These are phyloP conservation scores for Fusarium nisikadoi DNA, from an alignment of 2,329 filamentous ascomycete species.

Conservation along the genomic window DNA sequence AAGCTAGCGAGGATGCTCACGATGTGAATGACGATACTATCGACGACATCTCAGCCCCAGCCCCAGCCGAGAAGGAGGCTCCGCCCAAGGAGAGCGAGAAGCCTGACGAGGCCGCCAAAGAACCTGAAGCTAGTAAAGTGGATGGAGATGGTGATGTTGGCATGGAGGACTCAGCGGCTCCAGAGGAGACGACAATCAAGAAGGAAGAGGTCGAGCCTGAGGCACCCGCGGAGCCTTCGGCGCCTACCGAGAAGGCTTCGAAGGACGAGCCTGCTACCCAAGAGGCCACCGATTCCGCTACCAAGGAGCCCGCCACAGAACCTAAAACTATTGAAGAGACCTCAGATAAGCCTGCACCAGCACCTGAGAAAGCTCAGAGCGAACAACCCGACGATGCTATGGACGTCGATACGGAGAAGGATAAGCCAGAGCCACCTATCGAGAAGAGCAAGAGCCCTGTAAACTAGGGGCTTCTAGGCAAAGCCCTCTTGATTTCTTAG, in stretches of 20 bases:
- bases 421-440: conserved; percentile 40
- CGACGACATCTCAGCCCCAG: conserved; percentile 54
- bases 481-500: conserved; percentile 14
- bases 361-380: conserved; percentile 30
- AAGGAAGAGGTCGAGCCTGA: conserved; percentile 41
- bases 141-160: conserved; percentile 64
- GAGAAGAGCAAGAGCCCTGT: conserved; percentile 44
- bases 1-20: conserved; percentile 47
- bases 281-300: conserved; percentile 5
- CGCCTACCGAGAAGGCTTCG: conserved; percentile 31
- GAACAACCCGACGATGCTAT: conserved; percentile 45
- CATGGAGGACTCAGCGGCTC: conserved; percentile 55
- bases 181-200: conserved; percentile 42
- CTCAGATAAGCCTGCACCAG: conserved; percentile 29
- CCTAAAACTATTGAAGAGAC: conserved; percentile 33
- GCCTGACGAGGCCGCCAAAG: conserved; percentile 24
- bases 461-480: conserved; percentile 19
- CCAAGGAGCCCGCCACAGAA: conserved; percentile 32
- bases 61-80: conserved; percentile 43
- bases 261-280: conserved; percentile 27
- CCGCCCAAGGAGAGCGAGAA: conserved; percentile 37
- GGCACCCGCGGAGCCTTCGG: conserved; percentile 18
- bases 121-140: conserved; percentile 44
- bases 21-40: conserved; percentile 56
- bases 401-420: conserved; percentile 51